phyloP scores from a whole-genome alignment of 2,329 filamentous ascomycete species.

The Monosporascus sp. region DNA sequence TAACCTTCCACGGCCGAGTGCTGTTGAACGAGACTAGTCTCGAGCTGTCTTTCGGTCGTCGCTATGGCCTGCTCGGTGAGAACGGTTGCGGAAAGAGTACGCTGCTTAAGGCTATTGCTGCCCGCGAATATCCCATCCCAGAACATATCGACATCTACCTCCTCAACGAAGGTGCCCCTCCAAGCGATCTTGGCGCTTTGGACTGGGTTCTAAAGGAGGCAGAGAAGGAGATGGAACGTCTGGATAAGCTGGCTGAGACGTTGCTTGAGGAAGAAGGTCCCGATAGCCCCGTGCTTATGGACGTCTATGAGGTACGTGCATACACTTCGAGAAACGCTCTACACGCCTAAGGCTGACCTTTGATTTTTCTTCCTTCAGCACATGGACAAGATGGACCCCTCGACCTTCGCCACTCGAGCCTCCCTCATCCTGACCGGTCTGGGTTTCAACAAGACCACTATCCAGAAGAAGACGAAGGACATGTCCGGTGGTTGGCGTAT shows the following conservation, averaged over 20 bases:
- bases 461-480: conserved; percentile 99
- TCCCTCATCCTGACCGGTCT: conserved; percentile 97
- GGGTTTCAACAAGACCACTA: conserved; percentile 97
- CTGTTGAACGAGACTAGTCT: conserved; percentile 90
- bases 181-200: conserved; percentile 80
- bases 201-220: conserved; percentile 98
- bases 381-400: conserved; percentile 98
- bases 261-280: conserved; percentile 89
- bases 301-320: conserved; percentile 82
- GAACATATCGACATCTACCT: conserved; percentile 98
- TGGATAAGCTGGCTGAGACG: conserved; percentile 84
- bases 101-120: conserved; percentile 89
- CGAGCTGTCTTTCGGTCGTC: conserved; percentile 86
- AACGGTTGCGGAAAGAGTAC: conserved; percentile 99
- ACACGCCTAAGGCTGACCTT: conserved; percentile 1
- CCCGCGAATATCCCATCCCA: conserved; percentile 91
- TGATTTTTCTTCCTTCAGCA: conserved; percentile 50
- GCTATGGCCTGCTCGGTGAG: conserved; percentile 93
- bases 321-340: background rate
- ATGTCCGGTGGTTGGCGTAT: conserved; percentile 99
- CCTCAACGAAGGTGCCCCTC: conserved; percentile 91
- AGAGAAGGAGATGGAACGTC: conserved; percentile 81
- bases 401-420: conserved; percentile 91
- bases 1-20: conserved; percentile 97
- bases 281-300: conserved; percentile 82